Evolutionary conservation across 1,139 yeast genomes (phyloP).

Genomic region (Torulaspora pretoriensis): DNA sequence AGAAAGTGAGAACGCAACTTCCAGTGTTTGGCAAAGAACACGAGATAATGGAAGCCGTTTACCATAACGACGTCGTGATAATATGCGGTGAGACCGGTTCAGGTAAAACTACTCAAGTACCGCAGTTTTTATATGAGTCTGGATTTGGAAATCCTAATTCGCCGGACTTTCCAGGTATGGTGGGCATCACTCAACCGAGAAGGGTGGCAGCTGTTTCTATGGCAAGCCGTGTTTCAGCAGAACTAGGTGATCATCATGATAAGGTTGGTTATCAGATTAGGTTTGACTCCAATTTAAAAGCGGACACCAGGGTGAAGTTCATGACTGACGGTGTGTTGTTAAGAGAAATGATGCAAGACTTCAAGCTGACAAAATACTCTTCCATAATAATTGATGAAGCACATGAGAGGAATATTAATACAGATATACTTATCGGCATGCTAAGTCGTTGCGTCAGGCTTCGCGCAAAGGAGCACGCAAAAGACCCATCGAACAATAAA

Average conservation of each 20-base stretch:
- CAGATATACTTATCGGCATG: slow-evolving; percentile 94
- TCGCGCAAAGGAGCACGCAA: slow-evolving; percentile 53
- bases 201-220: slow-evolving; percentile 98
- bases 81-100: slow-evolving; percentile 93
- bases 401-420: slow-evolving; percentile 91
- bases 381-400: slow-evolving; percentile 93
- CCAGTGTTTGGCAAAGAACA: slow-evolving; percentile 95
- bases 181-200: slow-evolving; percentile 95
- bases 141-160: slow-evolving; percentile 72
- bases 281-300: slow-evolving; percentile 70
- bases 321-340: slow-evolving; percentile 98
- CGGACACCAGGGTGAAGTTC: slow-evolving; percentile 79
- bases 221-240: slow-evolving; percentile 84
- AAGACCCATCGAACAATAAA: slow-evolving; percentile 46
- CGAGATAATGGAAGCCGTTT: slow-evolving; percentile 90
- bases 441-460: slow-evolving; percentile 79
- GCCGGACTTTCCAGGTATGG: slow-evolving; percentile 75
- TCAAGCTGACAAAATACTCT: slow-evolving; percentile 74
- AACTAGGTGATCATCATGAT: slow-evolving; percentile 72
- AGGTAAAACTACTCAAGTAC: slow-evolving; percentile 77
- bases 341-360: slow-evolving; percentile 88
- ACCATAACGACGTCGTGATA: slow-evolving; percentile 85
- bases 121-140: slow-evolving; percentile 76
- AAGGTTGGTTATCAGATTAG: slow-evolving; percentile 88
- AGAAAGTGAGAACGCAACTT: slow-evolving; percentile 59